These are phyloP conservation scores for Podaxis pistillaris DNA, from an alignment of 768 basidiomycete genomes.

Conservation along the genomic window DNA sequence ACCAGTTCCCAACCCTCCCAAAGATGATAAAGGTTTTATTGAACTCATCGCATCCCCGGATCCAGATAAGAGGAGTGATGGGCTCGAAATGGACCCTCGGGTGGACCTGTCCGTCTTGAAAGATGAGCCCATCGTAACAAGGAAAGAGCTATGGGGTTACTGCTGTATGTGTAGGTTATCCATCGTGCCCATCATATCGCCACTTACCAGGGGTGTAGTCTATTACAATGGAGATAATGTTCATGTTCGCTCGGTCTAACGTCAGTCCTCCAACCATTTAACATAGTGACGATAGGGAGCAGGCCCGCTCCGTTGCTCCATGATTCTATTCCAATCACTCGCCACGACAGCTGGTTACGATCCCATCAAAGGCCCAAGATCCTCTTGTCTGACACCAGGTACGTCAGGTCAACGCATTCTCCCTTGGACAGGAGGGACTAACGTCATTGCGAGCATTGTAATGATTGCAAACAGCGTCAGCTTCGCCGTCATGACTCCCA, in stretches of 20 bases:
- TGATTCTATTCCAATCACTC: conserved; percentile 73
- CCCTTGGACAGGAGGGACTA: conserved; percentile 73
- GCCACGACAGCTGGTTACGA: conserved; percentile 75
- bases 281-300: conserved; percentile 47
- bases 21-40: conserved; percentile 7
- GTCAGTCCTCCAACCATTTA: not conserved
- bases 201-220: conserved; percentile 37
- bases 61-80: not conserved
- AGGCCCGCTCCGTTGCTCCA: conserved; percentile 64
- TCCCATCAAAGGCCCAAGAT: conserved; percentile 65
- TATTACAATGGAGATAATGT: conserved; percentile 84
- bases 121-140: conserved; percentile 68
- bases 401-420: conserved; percentile 75
- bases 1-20: not conserved
- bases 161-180: conserved; percentile 43
- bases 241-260: conserved; percentile 15
- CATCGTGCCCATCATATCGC: not conserved
- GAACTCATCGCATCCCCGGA: not conserved
- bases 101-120: conserved; percentile 16
- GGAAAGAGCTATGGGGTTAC: conserved; percentile 77
- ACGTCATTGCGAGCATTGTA: conserved; percentile 73
- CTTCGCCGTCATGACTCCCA: conserved; percentile 78
- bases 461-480: conserved; percentile 73
- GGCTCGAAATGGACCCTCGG: not conserved
- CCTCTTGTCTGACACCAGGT: conserved; percentile 54